Base-by-base conservation (phyloP, 176 grass and related monocot genomes). In the Phragmites australis region DNA sequence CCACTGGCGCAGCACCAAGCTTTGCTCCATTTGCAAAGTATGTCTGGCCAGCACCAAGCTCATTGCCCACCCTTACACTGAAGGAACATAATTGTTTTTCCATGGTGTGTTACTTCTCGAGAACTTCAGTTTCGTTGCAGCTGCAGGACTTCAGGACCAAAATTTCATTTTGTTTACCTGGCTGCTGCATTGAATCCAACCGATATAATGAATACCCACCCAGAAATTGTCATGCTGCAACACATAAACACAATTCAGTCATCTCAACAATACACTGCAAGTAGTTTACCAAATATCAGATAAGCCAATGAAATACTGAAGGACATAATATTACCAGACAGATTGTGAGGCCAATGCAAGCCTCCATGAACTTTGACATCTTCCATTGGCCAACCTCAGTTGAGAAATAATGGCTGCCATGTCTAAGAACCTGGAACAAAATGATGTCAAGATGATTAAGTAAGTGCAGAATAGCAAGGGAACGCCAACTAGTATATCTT, bases 141-240 rank as follows among this genome's bases (percentile, higher is more conserved):
- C 9, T 51, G 46, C 7, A 48, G 12, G n/a, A n/a, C n/a, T 30
- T 15, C 5, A 39, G 16, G 25, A 31, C n/a, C n/a, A 3, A 37
- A 58, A 7, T 27, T 23, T 8, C 39, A 14, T n/a, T 23, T 11
- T 4, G 4, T 17, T 32, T 78, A 93, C 93, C 93, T 97, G 7
- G 90, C 91, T 40, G 94, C 94, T 42, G 94, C 94, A 41, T 97
- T 97, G 78, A 97, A 93, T 3, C 94, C 94, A 23, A 91, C 88
- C 7, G 94, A 89, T 8, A 97, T 85, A 91, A 97, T 97, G 51
- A 93, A 91, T 12, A 97, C 81, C 90, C 94, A 97, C 6, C 91
- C 91, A 5, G 88, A 71, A 58, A 97, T 65, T 11, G 94, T 93
- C 94, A 97, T 87, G 78, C 94, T 97, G 73, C 83, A 67, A 44